Evolutionary conservation across 176 grass and related monocot genomes (phyloP).

Genomic region (Rhipidocladum racemiflorum): DNA sequence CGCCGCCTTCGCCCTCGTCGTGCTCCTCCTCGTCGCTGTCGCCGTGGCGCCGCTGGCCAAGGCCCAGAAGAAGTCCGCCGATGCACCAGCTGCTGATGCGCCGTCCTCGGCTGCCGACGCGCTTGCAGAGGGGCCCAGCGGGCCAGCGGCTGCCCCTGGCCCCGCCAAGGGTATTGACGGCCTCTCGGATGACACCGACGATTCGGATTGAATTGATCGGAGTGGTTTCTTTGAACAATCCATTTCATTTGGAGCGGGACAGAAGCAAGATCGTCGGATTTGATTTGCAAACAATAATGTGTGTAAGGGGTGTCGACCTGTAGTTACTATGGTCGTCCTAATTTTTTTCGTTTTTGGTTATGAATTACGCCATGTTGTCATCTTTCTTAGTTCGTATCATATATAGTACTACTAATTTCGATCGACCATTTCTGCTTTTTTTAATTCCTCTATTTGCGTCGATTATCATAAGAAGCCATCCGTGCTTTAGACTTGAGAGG

Average conservation of each 20-base stretch:
- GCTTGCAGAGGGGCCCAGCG: neutral
- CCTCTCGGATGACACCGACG: constrained; percentile 29
- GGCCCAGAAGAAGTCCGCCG: constrained; percentile 6
- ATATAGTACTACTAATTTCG: neutral
- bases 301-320: neutral
- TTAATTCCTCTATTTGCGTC: too few species aligned
- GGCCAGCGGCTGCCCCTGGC: constrained; percentile 32
- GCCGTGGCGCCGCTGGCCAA: constrained; percentile 21
- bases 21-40: constrained; percentile 25
- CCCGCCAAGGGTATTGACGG: constrained; percentile 45
- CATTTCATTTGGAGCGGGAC: neutral
- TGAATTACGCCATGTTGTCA: neutral
- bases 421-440: neutral
- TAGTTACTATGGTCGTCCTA: neutral
- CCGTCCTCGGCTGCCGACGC: neutral
- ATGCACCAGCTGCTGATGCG: too few species aligned
- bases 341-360: neutral
- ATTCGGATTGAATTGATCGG: constrained; percentile 18
- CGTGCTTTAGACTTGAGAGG: too few species aligned
- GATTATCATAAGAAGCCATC: too few species aligned
- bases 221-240: neutral
- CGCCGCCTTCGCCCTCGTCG: neutral
- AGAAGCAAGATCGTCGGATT: neutral
- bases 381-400: neutral
- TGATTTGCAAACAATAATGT: neutral